phyloP scores from a whole-genome alignment of 108 stramenopile species.

The Skeletonema menzelii region DNA sequence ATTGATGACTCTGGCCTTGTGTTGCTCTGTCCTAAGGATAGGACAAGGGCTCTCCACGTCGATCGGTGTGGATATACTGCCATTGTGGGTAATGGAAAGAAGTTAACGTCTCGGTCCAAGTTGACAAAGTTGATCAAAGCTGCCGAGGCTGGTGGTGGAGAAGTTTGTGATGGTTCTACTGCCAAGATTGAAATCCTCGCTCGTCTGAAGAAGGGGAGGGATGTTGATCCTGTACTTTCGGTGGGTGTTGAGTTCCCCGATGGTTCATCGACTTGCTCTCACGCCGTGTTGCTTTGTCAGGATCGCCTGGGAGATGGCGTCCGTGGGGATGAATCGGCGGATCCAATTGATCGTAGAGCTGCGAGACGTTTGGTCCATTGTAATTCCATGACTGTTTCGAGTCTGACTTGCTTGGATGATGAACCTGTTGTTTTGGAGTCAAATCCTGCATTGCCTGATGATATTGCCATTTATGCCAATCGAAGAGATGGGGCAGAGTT shows the following conservation, averaged over 20 bases:
- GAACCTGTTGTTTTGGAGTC: conserved; percentile 46
- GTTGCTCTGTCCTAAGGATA: conserved; percentile 68
- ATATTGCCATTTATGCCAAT: conserved; percentile 62
- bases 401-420: conserved; percentile 46
- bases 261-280: conserved; percentile 53
- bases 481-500: conserved; percentile 60
- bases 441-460: conserved; percentile 53
- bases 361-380: conserved; percentile 77
- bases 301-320: conserved; percentile 68
- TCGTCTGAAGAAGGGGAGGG: conserved; percentile 59
- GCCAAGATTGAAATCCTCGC: conserved; percentile 52
- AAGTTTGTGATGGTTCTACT: conserved; percentile 28
- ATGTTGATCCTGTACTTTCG: conserved; percentile 64
- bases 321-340: conserved; percentile 69
- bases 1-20: conserved; percentile 83
- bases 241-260: conserved; percentile 57
- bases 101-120: conserved; percentile 44
- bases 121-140: conserved; percentile 35
- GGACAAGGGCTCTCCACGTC: conserved; percentile 48
- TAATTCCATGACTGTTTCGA: conserved; percentile 62
- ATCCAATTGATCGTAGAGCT: conserved; percentile 77
- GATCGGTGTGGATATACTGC: conserved; percentile 65
- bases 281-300: conserved; percentile 60
- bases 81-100: conserved; percentile 75
- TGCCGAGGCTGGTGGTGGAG: conserved; percentile 15